Evolutionary conservation across 2,329 filamentous ascomycete genomes (phyloP), one percentile per base, ranked within the genome.

Genomic region (Fusarium sterilihyphosum): DNA sequence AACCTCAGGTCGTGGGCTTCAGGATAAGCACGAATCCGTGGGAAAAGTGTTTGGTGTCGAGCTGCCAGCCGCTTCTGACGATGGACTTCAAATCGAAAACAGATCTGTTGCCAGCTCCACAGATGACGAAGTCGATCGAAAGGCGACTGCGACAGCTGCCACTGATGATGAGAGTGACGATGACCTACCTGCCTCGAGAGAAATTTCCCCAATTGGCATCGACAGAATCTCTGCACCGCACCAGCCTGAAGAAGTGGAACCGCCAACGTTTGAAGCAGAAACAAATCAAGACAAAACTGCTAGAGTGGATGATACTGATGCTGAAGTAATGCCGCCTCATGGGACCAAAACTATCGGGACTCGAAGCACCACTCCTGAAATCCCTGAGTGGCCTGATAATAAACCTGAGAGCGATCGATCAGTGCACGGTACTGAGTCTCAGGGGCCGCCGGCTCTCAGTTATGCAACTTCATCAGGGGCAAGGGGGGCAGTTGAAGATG

Each of bases 91-190:
- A 52, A n/a, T 11, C 24, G 33, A 29, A 43, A 53, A 26, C 24
- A 61, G 33, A 33, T 35, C 46, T 29, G 38, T 38, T 4, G 26
- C n/a, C 31, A 50, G 31, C 31, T 37, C 40, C 35, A 35, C 31
- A 37, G 29, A 67, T 33, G 40, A 61, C 22, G 57, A 35, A 33
- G 16, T 49, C 18, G 31, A 63, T 38, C 43, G 24, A 16, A 57
- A 60, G 35, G 20, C 43, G 26, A 50, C 38, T 26, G 54, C 53
- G 22, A 49, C 49, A 37, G 18, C 37, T 26, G 22, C n/a, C 20
- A 61, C 53, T 43, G 67, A 74, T 16, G 66, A 67, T 18, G 67
- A 73, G 24, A 74, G 67, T 12, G 71, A 74, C 20, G 53, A 63
- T 37, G 71, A 61, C 18, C 38, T 50, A 22, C 33, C 52, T 43